Conservation (phyloP, 164 flowering plant species). For the Akebia trifoliata region DNA sequence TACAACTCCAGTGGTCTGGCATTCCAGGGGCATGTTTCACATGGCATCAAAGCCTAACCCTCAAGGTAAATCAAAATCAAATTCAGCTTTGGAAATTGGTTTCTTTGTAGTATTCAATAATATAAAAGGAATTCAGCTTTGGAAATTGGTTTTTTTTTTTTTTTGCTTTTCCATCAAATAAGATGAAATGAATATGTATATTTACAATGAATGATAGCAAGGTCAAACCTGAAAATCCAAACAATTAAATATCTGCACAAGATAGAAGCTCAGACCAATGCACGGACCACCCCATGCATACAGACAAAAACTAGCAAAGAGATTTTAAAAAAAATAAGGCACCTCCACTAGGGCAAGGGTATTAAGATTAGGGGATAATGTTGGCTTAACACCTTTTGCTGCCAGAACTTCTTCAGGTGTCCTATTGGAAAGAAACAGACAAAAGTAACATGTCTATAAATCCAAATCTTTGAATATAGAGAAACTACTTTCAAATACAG, state of each 20-base stretch:
- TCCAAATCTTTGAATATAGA: neutral
- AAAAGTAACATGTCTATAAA: too few species aligned
- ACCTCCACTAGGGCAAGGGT: constrained; percentile 98
- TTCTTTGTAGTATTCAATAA: too few species aligned
- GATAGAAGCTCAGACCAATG: too few species aligned
- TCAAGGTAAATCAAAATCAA: neutral
- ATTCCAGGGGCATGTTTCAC: neutral
- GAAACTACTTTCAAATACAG: constrained; percentile 1
- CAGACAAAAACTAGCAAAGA: neutral
- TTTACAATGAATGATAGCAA: too few species aligned
- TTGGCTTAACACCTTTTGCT: constrained; percentile 96
- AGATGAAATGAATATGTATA: too few species aligned
- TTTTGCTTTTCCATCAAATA: too few species aligned
- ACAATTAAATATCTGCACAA: neutral
- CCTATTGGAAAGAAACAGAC: constrained; percentile 35
- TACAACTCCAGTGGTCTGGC: too few species aligned
- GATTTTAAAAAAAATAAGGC: constrained; percentile 17
- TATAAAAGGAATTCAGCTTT: too few species aligned
- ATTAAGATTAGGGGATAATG: constrained; percentile 89
- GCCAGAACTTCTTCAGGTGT: constrained; percentile 94
- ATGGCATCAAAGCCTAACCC: neutral
- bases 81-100: neutral
- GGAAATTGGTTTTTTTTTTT: too few species aligned
- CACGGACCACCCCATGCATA: too few species aligned
- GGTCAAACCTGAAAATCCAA: neutral